These are phyloP conservation scores for Cymbidium sinense DNA, from an alignment of 106 monocot species.

Conservation along the genomic window DNA sequence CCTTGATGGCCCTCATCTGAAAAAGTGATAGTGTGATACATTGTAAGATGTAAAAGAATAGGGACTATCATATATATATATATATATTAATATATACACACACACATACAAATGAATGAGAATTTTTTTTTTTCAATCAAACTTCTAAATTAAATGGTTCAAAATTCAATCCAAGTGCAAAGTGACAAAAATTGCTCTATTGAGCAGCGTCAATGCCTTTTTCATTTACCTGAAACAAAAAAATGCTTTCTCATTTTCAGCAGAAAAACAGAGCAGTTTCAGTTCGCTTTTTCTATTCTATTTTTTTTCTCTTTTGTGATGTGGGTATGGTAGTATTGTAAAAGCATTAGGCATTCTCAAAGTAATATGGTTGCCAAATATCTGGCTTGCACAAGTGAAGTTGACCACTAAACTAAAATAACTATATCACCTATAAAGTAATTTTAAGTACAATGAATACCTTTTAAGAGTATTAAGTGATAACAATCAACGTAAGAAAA, in stretches of 20 bases:
- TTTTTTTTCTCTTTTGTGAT: background rate
- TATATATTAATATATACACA: too few relatives aligned
- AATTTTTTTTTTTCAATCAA: background rate
- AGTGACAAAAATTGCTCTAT: background rate
- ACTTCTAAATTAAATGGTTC: too few relatives aligned
- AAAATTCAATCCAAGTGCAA: background rate
- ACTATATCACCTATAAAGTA: background rate
- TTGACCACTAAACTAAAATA: too few relatives aligned
- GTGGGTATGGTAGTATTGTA: background rate
- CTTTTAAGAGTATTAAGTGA: background rate
- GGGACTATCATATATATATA: background rate
- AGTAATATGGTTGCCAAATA: background rate
- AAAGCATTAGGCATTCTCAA: background rate
- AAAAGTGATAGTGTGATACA: background rate
- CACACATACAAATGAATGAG: background rate
- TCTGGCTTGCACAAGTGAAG: background rate
- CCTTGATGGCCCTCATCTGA: conserved; percentile 99
- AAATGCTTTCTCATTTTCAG: background rate
- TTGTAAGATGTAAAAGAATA: background rate
- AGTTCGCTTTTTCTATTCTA: background rate
- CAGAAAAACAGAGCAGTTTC: background rate
- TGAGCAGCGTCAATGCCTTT: background rate
- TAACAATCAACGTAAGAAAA: too few relatives aligned
- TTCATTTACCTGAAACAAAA: conserved; percentile 1
- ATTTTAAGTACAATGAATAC: background rate